Percentiles rank a stretch among this genome's conserved stretches.
Evolutionary conservation across 2,329 filamentous ascomycete species (phyloP).

Genomic region (Macrophomina tecta): DNA sequence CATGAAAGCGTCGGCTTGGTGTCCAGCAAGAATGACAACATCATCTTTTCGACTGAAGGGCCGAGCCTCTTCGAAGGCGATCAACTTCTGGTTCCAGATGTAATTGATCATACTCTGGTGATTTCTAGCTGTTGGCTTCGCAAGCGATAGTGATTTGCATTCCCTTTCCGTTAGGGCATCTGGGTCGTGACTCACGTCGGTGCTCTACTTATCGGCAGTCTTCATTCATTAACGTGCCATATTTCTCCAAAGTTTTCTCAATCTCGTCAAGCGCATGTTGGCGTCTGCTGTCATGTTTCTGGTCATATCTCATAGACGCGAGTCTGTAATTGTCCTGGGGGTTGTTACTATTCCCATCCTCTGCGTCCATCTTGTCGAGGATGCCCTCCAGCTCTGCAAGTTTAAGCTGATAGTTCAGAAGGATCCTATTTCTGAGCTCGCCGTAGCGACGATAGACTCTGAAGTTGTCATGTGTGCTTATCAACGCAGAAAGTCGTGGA

Average conservation of each 20-base stretch:
- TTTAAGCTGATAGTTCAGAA: conserved; percentile 29
- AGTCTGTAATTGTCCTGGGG: background rate
- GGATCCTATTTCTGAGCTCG: conserved; percentile 29
- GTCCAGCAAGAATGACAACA: background rate
- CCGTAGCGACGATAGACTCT: conserved; percentile 30
- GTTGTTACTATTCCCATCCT: background rate
- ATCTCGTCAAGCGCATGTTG: background rate
- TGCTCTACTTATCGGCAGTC: no score
- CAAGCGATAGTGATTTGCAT: conserved; percentile 20
- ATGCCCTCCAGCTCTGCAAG: conserved; percentile 25
- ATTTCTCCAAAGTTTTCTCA: background rate
- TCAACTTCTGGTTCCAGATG: conserved; percentile 29
- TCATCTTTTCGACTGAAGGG: background rate
- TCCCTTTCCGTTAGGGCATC: conserved; percentile 31
- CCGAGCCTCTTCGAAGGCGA: background rate
- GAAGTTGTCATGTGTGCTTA: conserved; percentile 29
- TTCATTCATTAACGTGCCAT: background rate
- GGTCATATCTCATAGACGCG: background rate
- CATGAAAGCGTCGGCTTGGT: background rate
- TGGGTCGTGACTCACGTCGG: background rate
- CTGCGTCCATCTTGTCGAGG: background rate
- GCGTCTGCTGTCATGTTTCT: background rate
- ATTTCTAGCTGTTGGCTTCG: conserved; percentile 27
- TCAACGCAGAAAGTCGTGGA: conserved; percentile 28
- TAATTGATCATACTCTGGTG: conserved; percentile 30